Evolutionary conservation across 179 eudicot species (phyloP).

Genomic region (Gypsophila paniculata): DNA sequence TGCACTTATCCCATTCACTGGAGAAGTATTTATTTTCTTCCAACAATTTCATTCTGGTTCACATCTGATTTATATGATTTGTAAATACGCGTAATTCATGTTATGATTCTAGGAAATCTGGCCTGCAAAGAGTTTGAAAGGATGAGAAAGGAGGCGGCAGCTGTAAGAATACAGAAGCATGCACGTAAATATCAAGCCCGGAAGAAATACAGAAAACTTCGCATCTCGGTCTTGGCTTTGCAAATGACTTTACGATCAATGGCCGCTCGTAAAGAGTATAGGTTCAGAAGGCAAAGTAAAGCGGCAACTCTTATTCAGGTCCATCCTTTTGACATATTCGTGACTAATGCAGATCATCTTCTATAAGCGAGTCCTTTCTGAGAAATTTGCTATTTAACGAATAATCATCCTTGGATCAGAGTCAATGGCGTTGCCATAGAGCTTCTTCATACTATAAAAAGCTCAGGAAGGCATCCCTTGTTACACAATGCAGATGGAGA

Average conservation of each 20-base stretch:
- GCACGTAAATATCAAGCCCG: conserved; percentile 51
- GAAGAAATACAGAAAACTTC: conserved; percentile 53
- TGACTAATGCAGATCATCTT: conserved; percentile 12
- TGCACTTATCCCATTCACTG: neutral
- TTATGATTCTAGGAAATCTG: conserved; percentile 53
- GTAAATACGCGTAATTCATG: conserved; percentile 6
- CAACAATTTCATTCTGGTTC: neutral
- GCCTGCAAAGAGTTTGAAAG: conserved; percentile 53
- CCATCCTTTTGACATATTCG: conserved; percentile 17
- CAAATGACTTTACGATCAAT: conserved; percentile 64
- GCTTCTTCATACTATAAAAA: conserved; percentile 54
- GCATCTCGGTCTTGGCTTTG: conserved; percentile 51
- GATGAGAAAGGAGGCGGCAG: conserved; percentile 69
- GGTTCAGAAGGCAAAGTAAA: conserved; percentile 57
- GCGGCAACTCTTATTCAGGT: conserved; percentile 81
- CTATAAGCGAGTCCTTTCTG: conserved; percentile 14
- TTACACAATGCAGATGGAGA: conserved; percentile 89
- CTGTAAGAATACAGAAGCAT: conserved; percentile 56
- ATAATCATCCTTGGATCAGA: conserved; percentile 32
- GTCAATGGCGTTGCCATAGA: conserved; percentile 74
- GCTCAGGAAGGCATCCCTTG: conserved; percentile 62
- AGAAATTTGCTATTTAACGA: conserved; percentile 18
- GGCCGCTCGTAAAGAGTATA: conserved; percentile 62
- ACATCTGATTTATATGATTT: conserved; percentile 1
- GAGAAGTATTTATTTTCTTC: neutral